Percentiles rank a stretch among this genome's conserved stretches.
phyloP scores from a whole-genome alignment of 768 basidiomycete genomes.

The Xerocomellus amylosporus region DNA sequence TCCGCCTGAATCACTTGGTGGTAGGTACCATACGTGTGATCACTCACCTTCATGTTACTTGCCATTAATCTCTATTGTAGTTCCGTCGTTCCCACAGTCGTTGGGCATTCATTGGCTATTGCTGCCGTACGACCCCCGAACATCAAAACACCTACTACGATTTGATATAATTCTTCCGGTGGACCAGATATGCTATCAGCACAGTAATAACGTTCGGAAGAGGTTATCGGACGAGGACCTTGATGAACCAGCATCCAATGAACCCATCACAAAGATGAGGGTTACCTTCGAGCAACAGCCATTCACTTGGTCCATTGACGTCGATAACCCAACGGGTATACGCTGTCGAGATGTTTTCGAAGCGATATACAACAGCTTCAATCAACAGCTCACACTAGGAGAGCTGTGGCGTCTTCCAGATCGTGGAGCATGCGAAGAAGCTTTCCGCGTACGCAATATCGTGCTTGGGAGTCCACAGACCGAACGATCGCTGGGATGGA shows the following conservation, averaged over 20 bases:
- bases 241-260: conserved; percentile 40
- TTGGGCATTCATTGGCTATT: conserved; percentile 44
- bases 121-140: conserved; percentile 35
- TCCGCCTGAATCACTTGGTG: neutral
- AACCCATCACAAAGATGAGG: conserved; percentile 42
- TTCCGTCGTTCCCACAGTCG: neutral
- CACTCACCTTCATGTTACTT: too few species aligned
- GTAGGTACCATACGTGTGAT: neutral
- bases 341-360: conserved; percentile 54
- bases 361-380: conserved; percentile 48
- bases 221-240: conserved; percentile 35
- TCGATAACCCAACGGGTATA: conserved; percentile 40
- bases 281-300: conserved; percentile 38
- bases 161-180: conserved; percentile 48
- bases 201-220: conserved; percentile 16
- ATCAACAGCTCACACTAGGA: conserved; percentile 38
- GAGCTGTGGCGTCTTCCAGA: conserved; percentile 37
- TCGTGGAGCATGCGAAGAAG: conserved; percentile 31
- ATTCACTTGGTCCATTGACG: conserved; percentile 37
- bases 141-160: conserved; percentile 34
- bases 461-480: conserved; percentile 34
- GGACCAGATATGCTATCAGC: conserved; percentile 28
- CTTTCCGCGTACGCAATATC: conserved; percentile 42
- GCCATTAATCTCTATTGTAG: neutral
- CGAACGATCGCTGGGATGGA: conserved; percentile 44